Percentiles rank a stretch among this genome's conserved stretches.
phyloP scores from a whole-genome alignment of 73 alveolate genomes.

The Paramecium sexaurelia region DNA sequence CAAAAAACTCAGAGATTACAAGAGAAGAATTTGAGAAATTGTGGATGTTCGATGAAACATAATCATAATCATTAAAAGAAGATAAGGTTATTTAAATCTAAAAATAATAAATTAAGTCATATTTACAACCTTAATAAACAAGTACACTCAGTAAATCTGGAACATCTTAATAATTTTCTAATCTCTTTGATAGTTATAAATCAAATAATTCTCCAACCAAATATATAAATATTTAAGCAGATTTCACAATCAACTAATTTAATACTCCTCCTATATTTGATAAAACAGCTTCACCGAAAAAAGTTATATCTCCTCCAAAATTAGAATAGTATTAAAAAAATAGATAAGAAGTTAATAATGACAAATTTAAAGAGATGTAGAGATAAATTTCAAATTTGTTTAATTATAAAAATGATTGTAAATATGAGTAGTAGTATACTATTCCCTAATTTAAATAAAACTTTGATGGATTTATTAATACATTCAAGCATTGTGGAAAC shows the following conservation, averaged over 20 bases:
- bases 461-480: background rate
- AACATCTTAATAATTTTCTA: background rate
- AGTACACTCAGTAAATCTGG: background rate
- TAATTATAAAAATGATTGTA: background rate
- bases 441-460: background rate
- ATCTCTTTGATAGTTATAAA: constrained; percentile 7
- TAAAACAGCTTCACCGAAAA: background rate
- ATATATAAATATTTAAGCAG: background rate
- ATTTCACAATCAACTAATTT: background rate
- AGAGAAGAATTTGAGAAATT: background rate
- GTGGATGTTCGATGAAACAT: background rate
- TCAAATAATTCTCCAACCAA: constrained; percentile 23
- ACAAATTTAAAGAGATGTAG: background rate
- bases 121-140: background rate
- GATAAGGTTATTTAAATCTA: background rate
- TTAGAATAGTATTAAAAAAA: background rate
- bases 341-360: background rate
- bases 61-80: background rate
- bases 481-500: background rate
- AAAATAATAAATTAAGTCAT: background rate
- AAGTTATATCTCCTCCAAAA: background rate
- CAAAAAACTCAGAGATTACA: background rate
- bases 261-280: background rate
- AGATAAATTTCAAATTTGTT: background rate
- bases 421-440: background rate